These are phyloP conservation scores for Hypericum perforatum DNA, from an alignment of 345 rosid species.

Conservation along the genomic window DNA sequence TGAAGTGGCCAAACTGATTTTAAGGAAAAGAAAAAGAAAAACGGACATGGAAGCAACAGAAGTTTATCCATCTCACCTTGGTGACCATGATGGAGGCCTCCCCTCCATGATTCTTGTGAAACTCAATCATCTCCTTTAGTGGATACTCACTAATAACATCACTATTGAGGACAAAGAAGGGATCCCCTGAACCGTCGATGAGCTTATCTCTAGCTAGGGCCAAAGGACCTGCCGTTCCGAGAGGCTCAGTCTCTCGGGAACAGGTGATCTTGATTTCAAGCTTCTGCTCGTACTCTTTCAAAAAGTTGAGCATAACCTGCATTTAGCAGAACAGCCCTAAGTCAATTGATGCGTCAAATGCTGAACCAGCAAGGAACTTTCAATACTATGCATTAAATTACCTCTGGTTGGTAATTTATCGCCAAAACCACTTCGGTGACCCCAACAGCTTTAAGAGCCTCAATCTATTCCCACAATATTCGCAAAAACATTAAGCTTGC, in stretches of 20 bases:
- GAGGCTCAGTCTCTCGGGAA: conserved; percentile 98
- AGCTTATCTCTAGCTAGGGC: conserved; percentile 94
- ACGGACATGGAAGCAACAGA: too few species aligned
- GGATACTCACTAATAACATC: conserved; percentile 99
- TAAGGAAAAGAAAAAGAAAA: too few species aligned
- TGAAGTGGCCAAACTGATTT: background rate
- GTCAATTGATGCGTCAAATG: background rate
- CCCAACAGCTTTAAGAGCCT: conserved; percentile 92
- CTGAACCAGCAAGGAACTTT: background rate
- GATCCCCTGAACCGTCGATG: conserved; percentile 72
- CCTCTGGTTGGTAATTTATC: conserved; percentile 97
- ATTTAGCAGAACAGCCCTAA: conserved; percentile 3
- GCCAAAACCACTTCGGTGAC: conserved; percentile 97
- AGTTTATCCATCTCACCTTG: conserved; percentile 41
- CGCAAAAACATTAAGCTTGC: too few species aligned
- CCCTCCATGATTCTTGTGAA: conserved; percentile 87
- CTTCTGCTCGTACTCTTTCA: conserved; percentile 82
- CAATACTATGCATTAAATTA: background rate
- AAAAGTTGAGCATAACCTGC: conserved; percentile 87
- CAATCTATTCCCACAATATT: conserved; percentile 37
- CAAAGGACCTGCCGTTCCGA: conserved; percentile 98
- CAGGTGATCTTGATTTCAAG: conserved; percentile 86
- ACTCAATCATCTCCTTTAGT: conserved; percentile 65
- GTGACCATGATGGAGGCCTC: conserved; percentile 99
- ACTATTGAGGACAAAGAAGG: conserved; percentile 96